Evolutionary conservation across 345 rosid genomes (phyloP), one percentile per base, ranked within the genome.

Genomic region (Microthlaspi erraticum): DNA sequence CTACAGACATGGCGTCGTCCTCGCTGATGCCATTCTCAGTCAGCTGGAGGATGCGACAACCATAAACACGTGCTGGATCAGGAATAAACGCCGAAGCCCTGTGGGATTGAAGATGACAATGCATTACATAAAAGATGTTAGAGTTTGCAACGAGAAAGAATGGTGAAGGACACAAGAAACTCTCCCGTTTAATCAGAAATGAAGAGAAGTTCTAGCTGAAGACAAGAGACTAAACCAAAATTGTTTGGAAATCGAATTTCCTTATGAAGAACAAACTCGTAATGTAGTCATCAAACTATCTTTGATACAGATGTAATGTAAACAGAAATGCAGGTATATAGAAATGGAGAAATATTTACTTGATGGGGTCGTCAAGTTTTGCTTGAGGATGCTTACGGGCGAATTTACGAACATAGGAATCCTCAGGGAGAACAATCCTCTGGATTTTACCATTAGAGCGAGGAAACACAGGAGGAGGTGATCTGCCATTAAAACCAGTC

Each of bases 401-500:
- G 85, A 94, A 91, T 75, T 77, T 88, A 43, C 83, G 82, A 54
- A 83, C 71, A 46, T 89, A 94, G 58, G 83, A 71, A 80, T 91
- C 97, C 73, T 94, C 97, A 0, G 95, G 97, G 34, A 91, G 91
- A 72, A 60, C 66, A 65, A 94, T 91, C 74, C 60, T 84, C 81
- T 86, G 52, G 50, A 91, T 64, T 74, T 91, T 87, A 5, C 91
- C 97, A 72, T 79, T 63, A 4, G 83, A 43, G 8, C 88, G 82
- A 74, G 96, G 96, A 70, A 89, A 93, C 2, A 80, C 83, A 14
- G 96, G 88, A 43, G 97, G 95, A 0, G 97, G 88, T 68, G 79
- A 76, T 0, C 79, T 76, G 71, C 56, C 70, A 75, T 69, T 31
- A 38, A 46, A 50, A 52, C 54, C 13, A 72, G 54, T 43, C 54